Conservation (phyloP, 1,139 yeast species). For the Candida tropicalis region DNA sequence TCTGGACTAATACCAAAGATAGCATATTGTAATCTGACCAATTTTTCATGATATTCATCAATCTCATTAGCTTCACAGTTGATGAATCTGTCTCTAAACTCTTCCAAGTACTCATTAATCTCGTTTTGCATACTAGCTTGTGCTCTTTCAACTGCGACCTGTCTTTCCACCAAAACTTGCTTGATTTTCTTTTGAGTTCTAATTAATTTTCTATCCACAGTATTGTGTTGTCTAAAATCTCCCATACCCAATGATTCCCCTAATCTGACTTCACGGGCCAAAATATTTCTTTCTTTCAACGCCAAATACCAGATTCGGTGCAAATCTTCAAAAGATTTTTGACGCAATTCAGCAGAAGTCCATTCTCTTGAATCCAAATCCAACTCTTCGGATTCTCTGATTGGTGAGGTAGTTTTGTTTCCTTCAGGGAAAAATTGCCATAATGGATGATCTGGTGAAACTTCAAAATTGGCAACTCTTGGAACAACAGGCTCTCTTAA, state of each 20-base stretch:
- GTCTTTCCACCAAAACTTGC: slow-evolving; percentile 86
- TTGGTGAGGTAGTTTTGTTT: slow-evolving; percentile 46
- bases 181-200: slow-evolving; percentile 62
- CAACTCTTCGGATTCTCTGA: slow-evolving; percentile 59
- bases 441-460: slow-evolving; percentile 85
- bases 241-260: slow-evolving; percentile 32
- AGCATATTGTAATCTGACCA: slow-evolving; percentile 79
- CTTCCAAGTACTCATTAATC: slow-evolving; percentile 51
- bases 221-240: slow-evolving; percentile 28
- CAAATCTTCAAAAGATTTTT: slow-evolving; percentile 88
- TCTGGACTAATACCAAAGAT: slow-evolving; percentile 72
- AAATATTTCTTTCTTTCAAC: slow-evolving; percentile 76
- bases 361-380: slow-evolving; percentile 71
- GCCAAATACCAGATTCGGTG: slow-evolving; percentile 90
- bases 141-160: slow-evolving; percentile 68
- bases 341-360: slow-evolving; percentile 85
- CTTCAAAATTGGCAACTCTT: slow-evolving; percentile 68
- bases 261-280: slow-evolving; percentile 72
- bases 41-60: slow-evolving; percentile 62
- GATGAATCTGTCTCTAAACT: slow-evolving; percentile 62
- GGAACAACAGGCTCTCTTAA: slow-evolving; percentile 90
- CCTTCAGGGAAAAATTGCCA: slow-evolving; percentile 88
- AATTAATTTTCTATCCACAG: slow-evolving; percentile 38
- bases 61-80: slow-evolving; percentile 60
- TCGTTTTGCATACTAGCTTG: slow-evolving; percentile 46